phyloP scores from a whole-genome alignment of 371 early-diverging fungal species.

The Lichtheimia ramosa region DNA sequence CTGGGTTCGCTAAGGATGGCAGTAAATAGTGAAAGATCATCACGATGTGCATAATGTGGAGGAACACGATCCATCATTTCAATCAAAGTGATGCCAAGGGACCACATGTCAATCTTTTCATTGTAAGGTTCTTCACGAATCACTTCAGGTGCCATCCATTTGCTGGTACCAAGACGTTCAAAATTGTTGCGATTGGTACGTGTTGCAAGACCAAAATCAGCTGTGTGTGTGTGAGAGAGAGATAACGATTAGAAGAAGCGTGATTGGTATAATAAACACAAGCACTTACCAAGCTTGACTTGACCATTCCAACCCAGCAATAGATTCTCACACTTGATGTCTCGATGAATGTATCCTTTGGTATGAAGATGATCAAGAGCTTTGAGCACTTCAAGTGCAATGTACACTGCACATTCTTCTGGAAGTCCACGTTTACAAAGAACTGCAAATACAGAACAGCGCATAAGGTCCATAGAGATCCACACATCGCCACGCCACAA shows the following conservation, averaged over 20 bases:
- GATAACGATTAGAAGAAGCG: slow-evolving; percentile 1
- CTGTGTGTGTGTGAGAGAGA: slow-evolving; percentile 20
- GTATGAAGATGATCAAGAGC: slow-evolving; percentile 39
- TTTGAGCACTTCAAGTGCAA: slow-evolving; percentile 41
- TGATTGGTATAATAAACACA: slow-evolving; percentile 10
- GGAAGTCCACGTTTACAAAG: slow-evolving; percentile 46
- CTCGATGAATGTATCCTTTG: slow-evolving; percentile 50
- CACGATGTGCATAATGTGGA: slow-evolving; percentile 42
- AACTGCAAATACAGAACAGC: slow-evolving; percentile 48
- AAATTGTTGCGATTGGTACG: slow-evolving; percentile 35
- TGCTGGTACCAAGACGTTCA: slow-evolving; percentile 48
- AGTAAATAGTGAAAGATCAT: slow-evolving; percentile 45
- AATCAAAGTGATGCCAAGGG: slow-evolving; percentile 51
- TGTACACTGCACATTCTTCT: slow-evolving; percentile 41
- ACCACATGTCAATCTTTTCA: slow-evolving; percentile 57
- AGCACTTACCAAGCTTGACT: slow-evolving; percentile 40
- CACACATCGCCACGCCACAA: slow-evolving; percentile 41
- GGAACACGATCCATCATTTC: slow-evolving; percentile 58
- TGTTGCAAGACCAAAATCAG: slow-evolving; percentile 54
- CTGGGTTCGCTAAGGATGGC: slow-evolving; percentile 43
- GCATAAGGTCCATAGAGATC: slow-evolving; percentile 52
- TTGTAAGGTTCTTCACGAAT: slow-evolving; percentile 45
- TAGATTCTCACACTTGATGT: slow-evolving; percentile 54
- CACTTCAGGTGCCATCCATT: slow-evolving; percentile 68
- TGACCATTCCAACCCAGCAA: slow-evolving; percentile 48